Evolutionary conservation across 352 stramenopile genomes (phyloP), one percentile per base, ranked within the genome.

Genomic region (Globisporangium orthogonon): DNA sequence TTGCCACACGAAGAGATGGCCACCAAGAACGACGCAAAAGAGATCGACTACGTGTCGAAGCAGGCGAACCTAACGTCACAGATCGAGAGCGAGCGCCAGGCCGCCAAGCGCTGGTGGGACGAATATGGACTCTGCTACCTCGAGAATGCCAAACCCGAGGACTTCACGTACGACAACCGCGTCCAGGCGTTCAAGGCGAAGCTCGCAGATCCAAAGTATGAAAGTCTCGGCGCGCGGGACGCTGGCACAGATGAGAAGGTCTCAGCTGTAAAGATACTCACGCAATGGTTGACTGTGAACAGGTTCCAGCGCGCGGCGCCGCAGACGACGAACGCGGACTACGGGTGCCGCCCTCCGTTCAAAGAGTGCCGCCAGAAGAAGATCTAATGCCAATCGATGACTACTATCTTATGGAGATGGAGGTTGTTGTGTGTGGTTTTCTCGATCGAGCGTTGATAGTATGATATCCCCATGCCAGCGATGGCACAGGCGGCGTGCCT

Each of bases 11-110:
- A 39, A 29, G 79, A 77, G 69, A 60, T 69, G 7, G 57, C 71
- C 7, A 56, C 75, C 6, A 86, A 83, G 60, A 72, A 66, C 13
- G 73, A 77, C 58, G 52, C 59, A 15, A 91, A 92, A 60, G 82
- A 90, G 68, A 66, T 89, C 57, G 82, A 92, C 63, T 92, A 90
- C 58, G 79, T 92, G 55, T 89, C 82, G 47, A 89, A 87, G 62
- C 65, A 92, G 55, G 79, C 82, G n/a, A 92, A 92, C 57, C 70
- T 88, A 45, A 90, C 82, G 28, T 62, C 82, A 50, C 82, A 92
- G 62, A 90, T 92, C 67, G 82, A 92, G 65, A 89, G 79, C 60
- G 82, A 92, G 55, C 78, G 74, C 7, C 79, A 82, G 51, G 77
- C 79, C 2, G 79, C 79, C 50, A 92, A 89, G 66, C 76, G 71